Evolutionary conservation across 345 rosid species (phyloP).

Genomic region (Pseudoturritis turrita): DNA sequence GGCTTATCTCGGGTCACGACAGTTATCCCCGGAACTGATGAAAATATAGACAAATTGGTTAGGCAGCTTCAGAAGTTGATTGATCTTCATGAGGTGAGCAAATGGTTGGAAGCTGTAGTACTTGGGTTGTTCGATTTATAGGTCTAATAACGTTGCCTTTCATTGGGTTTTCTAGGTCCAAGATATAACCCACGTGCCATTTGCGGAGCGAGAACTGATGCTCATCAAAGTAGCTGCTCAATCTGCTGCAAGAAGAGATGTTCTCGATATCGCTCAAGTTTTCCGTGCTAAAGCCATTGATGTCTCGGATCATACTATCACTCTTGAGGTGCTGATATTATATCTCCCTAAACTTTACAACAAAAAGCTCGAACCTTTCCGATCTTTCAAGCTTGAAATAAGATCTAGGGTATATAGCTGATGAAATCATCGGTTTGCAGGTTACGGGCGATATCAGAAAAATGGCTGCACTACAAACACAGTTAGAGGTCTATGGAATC

Average conservation of each 20-base stretch:
- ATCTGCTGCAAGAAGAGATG: constrained; percentile 58
- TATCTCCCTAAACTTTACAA: neutral
- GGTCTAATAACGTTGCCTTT: constrained; percentile 4
- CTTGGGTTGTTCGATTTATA: neutral
- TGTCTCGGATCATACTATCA: constrained; percentile 68
- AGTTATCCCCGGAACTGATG: constrained; percentile 78
- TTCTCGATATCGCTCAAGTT: constrained; percentile 62
- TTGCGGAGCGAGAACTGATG: constrained; percentile 68
- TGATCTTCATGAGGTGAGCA: constrained; percentile 62
- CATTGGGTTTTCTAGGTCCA: constrained; percentile 33
- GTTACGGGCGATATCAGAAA: constrained; percentile 60
- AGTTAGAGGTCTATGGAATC: constrained; percentile 58
- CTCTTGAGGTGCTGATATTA: constrained; percentile 53
- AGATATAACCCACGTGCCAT: constrained; percentile 63
- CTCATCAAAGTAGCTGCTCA: constrained; percentile 66
- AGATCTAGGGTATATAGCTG: constrained; percentile 1
- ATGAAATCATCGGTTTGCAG: constrained; percentile 31
- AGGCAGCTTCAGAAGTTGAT: constrained; percentile 67
- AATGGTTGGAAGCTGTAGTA: neutral
- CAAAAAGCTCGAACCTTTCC: neutral
- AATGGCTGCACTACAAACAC: constrained; percentile 60
- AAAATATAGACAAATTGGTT: constrained; percentile 53
- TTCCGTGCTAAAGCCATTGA: constrained; percentile 65
- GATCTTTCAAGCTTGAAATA: neutral
- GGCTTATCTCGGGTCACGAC: constrained; percentile 71